phyloP scores from a whole-genome alignment of 257 asterid species.

The Solanum medicagineum region DNA sequence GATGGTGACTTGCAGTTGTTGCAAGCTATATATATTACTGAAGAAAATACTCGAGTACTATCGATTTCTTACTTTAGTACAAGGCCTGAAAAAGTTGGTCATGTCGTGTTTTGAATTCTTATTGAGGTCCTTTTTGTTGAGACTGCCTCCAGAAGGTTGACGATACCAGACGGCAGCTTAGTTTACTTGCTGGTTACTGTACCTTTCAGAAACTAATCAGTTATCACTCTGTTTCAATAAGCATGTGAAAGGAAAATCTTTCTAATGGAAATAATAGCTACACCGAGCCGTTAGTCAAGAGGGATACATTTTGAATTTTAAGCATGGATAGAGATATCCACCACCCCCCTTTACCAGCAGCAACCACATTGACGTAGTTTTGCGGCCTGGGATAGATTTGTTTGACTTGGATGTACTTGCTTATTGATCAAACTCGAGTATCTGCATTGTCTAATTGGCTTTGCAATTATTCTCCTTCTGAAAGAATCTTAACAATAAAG shows the following conservation, averaged over 20 bases:
- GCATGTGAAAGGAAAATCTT: not conserved
- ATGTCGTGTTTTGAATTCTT: not conserved
- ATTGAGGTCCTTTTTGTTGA: not conserved
- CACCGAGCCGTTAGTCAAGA: not conserved
- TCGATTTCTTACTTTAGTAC: not conserved
- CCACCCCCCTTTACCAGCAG: not conserved
- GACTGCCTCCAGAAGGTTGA: not conserved
- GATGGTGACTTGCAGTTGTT: constrained; percentile 16
- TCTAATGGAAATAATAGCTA: not conserved
- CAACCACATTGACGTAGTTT: not conserved
- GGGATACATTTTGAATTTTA: not conserved
- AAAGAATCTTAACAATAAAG: not conserved
- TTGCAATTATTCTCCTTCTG: not conserved
- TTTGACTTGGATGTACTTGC: not conserved
- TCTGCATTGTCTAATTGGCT: not conserved
- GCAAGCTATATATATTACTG: not conserved
- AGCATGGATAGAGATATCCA: not conserved
- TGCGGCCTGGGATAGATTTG: not conserved
- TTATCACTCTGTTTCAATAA: not conserved
- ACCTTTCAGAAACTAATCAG: not conserved
- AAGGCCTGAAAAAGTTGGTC: not conserved
- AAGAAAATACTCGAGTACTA: not conserved
- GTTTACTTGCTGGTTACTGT: not conserved
- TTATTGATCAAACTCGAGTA: not conserved
- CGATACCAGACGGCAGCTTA: not conserved